Evolutionary conservation across 2,329 filamentous ascomycete species (phyloP).

Genomic region (Grosmannia huntii): DNA sequence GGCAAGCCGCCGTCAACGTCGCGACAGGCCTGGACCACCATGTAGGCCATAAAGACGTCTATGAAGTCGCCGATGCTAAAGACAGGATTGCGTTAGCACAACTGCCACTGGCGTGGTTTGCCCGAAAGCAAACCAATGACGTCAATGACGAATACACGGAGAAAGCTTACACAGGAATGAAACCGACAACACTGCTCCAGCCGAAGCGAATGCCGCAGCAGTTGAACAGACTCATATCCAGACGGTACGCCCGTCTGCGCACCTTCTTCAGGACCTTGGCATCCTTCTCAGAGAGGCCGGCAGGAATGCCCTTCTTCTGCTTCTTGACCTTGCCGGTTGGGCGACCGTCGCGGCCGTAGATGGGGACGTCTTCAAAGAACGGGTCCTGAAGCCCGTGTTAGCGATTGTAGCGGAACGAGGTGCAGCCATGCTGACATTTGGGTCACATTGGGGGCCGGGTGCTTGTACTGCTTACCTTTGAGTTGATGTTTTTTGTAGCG

Average conservation of each 20-base stretch:
- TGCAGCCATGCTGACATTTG: no score
- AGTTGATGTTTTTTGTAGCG: conserved; percentile 15
- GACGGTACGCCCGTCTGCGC: conserved; percentile 70
- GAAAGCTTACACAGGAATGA: conserved; percentile 62
- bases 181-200: conserved; percentile 74
- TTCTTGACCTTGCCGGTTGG: conserved; percentile 65
- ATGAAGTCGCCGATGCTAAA: conserved; percentile 58
- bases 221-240: conserved; percentile 77
- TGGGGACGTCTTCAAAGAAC: conserved; percentile 72
- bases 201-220: conserved; percentile 75
- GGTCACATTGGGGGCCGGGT: not conserved
- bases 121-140: not conserved
- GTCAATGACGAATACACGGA: not conserved
- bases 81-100: not conserved
- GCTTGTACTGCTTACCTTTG: conserved; percentile 11
- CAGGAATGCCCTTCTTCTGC: conserved; percentile 71
- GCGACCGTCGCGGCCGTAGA: conserved; percentile 53
- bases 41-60: conserved; percentile 61
- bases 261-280: conserved; percentile 71
- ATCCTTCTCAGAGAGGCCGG: conserved; percentile 74
- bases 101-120: not conserved
- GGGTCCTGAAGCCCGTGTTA: conserved; percentile 51
- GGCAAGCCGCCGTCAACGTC: conserved; percentile 69
- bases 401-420: not conserved
- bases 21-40: conserved; percentile 60